These are phyloP conservation scores for Gonapodya prolifera DNA, from an alignment of 192 early-diverging fungal genomes.

Conservation along the genomic window DNA sequence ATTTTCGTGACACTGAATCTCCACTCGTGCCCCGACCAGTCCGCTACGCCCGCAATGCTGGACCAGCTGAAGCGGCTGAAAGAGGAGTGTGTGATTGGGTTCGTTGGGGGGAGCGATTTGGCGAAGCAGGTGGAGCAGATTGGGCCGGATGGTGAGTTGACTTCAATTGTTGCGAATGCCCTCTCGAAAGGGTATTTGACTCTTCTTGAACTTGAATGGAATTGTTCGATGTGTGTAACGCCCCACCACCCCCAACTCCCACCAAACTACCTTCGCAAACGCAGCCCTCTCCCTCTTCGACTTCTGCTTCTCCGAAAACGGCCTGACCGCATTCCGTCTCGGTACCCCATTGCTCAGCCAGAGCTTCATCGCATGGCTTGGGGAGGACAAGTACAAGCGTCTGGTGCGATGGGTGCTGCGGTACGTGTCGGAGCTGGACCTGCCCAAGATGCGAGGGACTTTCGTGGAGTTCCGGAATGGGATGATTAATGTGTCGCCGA, in stretches of 20 bases:
- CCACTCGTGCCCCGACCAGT: constrained; percentile 15
- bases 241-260: too few relatives aligned
- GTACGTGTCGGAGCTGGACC: constrained; percentile 88
- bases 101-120: constrained; percentile 93
- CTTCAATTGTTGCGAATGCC: not conserved
- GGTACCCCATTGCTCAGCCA: too few relatives aligned
- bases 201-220: too few relatives aligned
- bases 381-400: constrained; percentile 85
- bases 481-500: constrained; percentile 97
- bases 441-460: constrained; percentile 91
- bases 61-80: constrained; percentile 63
- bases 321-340: constrained; percentile 79
- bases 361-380: constrained; percentile 84
- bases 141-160: constrained; percentile 53
- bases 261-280: too few relatives aligned
- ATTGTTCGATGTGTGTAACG: too few relatives aligned
- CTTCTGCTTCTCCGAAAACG: constrained; percentile 95
- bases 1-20: too few relatives aligned
- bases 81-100: constrained; percentile 85
- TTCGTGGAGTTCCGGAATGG: constrained; percentile 98
- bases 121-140: constrained; percentile 93
- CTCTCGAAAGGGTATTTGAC: too few relatives aligned
- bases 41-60: constrained; percentile 64
- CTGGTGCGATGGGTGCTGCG: constrained; percentile 83
- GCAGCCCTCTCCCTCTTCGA: constrained; percentile 77